These are phyloP conservation scores for Ephemerocybe angulata DNA, from an alignment of 768 basidiomycete genomes.

Conservation along the genomic window DNA sequence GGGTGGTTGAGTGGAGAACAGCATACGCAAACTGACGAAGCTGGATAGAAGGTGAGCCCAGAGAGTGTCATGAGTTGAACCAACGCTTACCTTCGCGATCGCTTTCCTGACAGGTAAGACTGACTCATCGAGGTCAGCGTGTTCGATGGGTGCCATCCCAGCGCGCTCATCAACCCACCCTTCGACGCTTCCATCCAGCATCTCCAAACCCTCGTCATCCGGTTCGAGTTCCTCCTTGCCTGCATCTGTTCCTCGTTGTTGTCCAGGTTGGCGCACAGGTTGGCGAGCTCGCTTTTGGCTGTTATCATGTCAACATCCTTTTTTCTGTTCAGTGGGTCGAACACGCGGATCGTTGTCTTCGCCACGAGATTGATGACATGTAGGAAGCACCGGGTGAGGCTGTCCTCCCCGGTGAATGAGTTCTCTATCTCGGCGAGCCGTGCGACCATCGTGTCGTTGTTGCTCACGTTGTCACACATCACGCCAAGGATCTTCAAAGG, in stretches of 20 bases:
- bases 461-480: constrained; percentile 31
- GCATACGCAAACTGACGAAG: background rate
- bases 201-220: no score
- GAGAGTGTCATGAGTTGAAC: background rate
- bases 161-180: background rate
- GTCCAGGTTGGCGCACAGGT: no score
- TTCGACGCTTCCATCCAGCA: no score
- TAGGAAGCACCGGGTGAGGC: constrained; percentile 32
- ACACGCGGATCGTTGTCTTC: constrained; percentile 27
- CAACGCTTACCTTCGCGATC: background rate
- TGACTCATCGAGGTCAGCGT: background rate
- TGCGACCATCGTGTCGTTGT: constrained; percentile 32
- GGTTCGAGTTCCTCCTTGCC: no score
- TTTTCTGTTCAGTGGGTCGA: constrained; percentile 26
- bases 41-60: background rate
- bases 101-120: background rate
- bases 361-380: constrained; percentile 37
- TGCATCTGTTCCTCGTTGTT: no score
- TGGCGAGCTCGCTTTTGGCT: no score
- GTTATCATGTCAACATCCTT: background rate
- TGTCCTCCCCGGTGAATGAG: constrained; percentile 18
- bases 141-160: background rate
- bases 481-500: constrained; percentile 31
- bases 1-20: background rate
- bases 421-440: constrained; percentile 19